These are phyloP conservation scores for Colletotrichum plurivorum DNA, from an alignment of 2,329 filamentous ascomycete genomes.

Conservation along the genomic window DNA sequence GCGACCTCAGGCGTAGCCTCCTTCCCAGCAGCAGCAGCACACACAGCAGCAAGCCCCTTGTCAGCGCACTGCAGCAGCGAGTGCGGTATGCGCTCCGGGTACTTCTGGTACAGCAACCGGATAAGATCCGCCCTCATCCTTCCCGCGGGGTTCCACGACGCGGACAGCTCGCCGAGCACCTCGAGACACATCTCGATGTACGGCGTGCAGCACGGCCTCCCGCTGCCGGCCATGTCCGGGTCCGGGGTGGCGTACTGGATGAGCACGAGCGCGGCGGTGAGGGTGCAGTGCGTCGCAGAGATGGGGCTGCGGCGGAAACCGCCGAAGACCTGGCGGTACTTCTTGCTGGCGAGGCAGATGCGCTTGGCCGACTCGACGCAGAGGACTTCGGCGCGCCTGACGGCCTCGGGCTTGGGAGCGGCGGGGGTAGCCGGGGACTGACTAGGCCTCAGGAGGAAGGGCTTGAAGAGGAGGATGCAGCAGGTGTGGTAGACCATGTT, in stretches of 20 bases:
- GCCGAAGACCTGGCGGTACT: slow-evolving; percentile 51
- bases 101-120: slow-evolving; percentile 31
- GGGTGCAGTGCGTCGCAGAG: slow-evolving; percentile 51
- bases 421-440: neutral
- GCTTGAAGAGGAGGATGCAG: slow-evolving; percentile 49
- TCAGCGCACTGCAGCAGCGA: slow-evolving; percentile 18
- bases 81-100: slow-evolving; percentile 34
- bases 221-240: slow-evolving; percentile 30
- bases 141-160: slow-evolving; percentile 30
- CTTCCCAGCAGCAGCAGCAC: neutral
- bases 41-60: neutral
- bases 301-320: slow-evolving; percentile 52
- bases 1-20: neutral
- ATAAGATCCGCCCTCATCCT: slow-evolving; percentile 31
- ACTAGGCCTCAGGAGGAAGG: slow-evolving; percentile 41
- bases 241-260: slow-evolving; percentile 37
- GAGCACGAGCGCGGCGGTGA: slow-evolving; percentile 50
- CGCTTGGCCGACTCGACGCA: slow-evolving; percentile 45
- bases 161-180: slow-evolving; percentile 28
- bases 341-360: slow-evolving; percentile 47
- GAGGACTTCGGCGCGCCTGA: slow-evolving; percentile 22
- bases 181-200: slow-evolving; percentile 37
- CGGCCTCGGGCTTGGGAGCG: slow-evolving; percentile 4
- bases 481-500: slow-evolving; percentile 53
- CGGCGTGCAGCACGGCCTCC: slow-evolving; percentile 31